Evolutionary conservation across 306 rosid species (phyloP).

Genomic region (Purshia tridentata): DNA sequence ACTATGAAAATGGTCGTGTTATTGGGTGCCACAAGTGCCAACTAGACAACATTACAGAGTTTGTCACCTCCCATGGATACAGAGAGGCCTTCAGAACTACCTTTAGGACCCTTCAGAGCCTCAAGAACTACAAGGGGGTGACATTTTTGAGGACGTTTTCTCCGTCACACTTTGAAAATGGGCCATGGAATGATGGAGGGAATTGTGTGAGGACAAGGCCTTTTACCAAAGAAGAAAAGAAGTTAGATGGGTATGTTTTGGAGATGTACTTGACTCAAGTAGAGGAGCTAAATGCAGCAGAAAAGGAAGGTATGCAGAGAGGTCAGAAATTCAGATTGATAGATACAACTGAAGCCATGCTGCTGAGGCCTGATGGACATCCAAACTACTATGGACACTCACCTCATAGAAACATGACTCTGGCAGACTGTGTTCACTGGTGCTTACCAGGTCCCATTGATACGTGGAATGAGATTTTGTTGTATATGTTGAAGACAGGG

Average conservation of each 20-base stretch:
- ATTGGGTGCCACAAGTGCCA: conserved; percentile 67
- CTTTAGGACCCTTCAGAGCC: conserved; percentile 41
- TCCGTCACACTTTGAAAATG: conserved; percentile 85
- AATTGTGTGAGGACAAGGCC: conserved; percentile 70
- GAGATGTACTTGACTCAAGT: conserved; percentile 52
- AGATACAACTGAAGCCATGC: conserved; percentile 69
- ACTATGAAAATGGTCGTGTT: conserved; percentile 48
- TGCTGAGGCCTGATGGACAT: conserved; percentile 88
- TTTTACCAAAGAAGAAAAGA: conserved; percentile 43
- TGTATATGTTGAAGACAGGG: conserved; percentile 44
- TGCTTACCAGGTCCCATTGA: conserved; percentile 87
- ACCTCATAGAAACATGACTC: conserved; percentile 35
- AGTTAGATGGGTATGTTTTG: conserved; percentile 29
- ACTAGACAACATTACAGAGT: conserved; percentile 36
- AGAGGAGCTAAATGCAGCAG: conserved; percentile 56
- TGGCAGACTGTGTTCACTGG: conserved; percentile 90
- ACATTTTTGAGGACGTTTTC: conserved; percentile 85
- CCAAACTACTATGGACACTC: conserved; percentile 64
- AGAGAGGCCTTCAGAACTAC: conserved; percentile 64
- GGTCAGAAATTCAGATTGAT: conserved; percentile 55
- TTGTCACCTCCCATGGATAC: conserved; percentile 46
- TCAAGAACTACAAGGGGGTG: conserved; percentile 53
- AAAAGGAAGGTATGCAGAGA: conserved; percentile 37
- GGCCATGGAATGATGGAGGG: conserved; percentile 88
- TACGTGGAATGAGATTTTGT: conserved; percentile 82